A percentile compares a stretch with the other conserved stretches of the same genome.
These are phyloP conservation scores for Wickerhamomyces xylosicus DNA, from an alignment of 805 yeast genomes.

Conservation along the genomic window DNA sequence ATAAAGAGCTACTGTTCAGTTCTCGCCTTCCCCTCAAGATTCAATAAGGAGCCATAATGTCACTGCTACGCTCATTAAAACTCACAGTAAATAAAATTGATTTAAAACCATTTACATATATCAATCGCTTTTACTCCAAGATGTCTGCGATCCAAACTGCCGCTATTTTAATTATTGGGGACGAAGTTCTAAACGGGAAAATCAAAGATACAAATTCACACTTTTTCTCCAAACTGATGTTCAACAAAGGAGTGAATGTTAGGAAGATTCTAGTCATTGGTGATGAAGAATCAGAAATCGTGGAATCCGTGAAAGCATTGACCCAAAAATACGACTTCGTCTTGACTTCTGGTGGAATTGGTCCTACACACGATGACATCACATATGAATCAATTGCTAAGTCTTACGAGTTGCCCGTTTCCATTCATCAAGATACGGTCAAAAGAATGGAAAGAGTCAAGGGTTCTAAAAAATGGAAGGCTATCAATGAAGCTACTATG, in stretches of 20 bases:
- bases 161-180: slow-evolving; percentile 47
- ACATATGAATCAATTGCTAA: slow-evolving; percentile 70
- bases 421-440: slow-evolving; percentile 46
- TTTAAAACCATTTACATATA: too few relatives aligned
- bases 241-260: slow-evolving; percentile 54
- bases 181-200: slow-evolving; percentile 81
- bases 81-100: too few relatives aligned
- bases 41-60: too few relatives aligned
- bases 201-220: slow-evolving; percentile 71
- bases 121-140: background rate
- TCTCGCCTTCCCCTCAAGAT: too few relatives aligned
- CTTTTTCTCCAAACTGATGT: slow-evolving; percentile 63
- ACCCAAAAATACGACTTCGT: slow-evolving; percentile 47
- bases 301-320: slow-evolving; percentile 35
- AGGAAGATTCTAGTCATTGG: slow-evolving; percentile 64
- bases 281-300: slow-evolving; percentile 61
- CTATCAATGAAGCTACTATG: slow-evolving; percentile 31
- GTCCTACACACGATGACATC: slow-evolving; percentile 87
- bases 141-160: slow-evolving; percentile 4
- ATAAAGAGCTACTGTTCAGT: too few relatives aligned
- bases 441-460: slow-evolving; percentile 45
- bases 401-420: slow-evolving; percentile 42
- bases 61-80: too few relatives aligned
- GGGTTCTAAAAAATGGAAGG: slow-evolving; percentile 22
- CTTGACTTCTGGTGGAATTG: slow-evolving; percentile 41